These are phyloP conservation scores for Botryotinia calthae DNA, from an alignment of 2,329 filamentous ascomycete species.

Conservation along the genomic window DNA sequence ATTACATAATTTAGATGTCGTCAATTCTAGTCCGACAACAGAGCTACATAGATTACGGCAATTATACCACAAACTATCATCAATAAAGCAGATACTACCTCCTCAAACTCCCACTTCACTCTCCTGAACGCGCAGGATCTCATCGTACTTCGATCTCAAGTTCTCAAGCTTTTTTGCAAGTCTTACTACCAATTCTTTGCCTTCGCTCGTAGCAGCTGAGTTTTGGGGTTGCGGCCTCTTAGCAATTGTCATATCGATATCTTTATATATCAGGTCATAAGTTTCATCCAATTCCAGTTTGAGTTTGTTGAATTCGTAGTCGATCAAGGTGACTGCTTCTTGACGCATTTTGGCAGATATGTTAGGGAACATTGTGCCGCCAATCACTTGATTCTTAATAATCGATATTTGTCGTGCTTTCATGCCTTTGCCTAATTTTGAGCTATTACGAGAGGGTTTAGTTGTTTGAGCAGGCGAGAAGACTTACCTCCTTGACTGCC, in stretches of 20 bases:
- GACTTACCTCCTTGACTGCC: not conserved
- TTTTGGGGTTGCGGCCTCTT: not conserved
- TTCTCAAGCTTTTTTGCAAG: not conserved
- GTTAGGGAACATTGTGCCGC: not conserved
- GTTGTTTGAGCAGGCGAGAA: not conserved
- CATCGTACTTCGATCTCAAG: not conserved
- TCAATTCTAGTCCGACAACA: not conserved
- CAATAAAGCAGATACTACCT: not conserved
- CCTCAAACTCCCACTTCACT: not conserved
- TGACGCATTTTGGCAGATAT: not conserved
- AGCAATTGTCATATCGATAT: not conserved
- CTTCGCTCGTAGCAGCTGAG: not conserved
- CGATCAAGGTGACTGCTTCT: not conserved
- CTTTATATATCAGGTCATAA: not conserved
- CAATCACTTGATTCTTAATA: not conserved
- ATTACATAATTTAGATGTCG: not conserved
- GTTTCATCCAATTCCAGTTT: not conserved
- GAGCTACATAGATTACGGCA: not conserved
- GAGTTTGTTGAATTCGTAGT: not conserved
- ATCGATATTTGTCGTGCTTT: not conserved
- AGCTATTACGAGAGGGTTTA: not conserved
- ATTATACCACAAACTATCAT: not conserved
- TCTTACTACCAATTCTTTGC: not conserved
- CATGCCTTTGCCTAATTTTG: not conserved
- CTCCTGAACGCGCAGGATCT: not conserved